Conservation (phyloP, 179 eudicot genomes). For the Camellia oleifera region DNA sequence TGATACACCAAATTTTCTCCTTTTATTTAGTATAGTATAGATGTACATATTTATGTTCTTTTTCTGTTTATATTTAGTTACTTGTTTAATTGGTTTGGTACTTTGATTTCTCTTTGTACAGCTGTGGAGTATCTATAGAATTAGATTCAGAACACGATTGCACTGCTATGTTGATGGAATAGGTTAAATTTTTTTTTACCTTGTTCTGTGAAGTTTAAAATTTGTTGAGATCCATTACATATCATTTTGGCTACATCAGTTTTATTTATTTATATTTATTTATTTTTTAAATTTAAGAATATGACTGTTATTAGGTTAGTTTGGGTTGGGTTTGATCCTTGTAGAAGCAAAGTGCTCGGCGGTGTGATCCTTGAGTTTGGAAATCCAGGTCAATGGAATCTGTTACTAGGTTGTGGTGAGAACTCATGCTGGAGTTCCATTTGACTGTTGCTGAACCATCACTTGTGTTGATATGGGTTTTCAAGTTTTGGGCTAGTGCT, state of each 20-base stretch:
- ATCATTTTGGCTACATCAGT: too few relatives aligned
- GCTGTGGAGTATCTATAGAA: neutral
- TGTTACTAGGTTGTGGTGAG: neutral
- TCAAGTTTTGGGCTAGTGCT: neutral
- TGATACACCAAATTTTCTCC: neutral
- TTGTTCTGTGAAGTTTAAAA: neutral
- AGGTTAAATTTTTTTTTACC: neutral
- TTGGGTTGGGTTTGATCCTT: too few relatives aligned
- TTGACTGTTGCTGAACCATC: neutral
- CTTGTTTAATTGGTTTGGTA: neutral
- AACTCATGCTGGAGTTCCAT: neutral
- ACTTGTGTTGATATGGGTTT: neutral
- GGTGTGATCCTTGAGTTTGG: too few relatives aligned
- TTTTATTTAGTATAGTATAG: too few relatives aligned
- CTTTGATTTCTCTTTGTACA: neutral
- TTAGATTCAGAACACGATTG: neutral
- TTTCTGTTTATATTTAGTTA: neutral
- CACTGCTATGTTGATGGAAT: neutral
- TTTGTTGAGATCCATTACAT: too few relatives aligned
- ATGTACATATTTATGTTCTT: neutral
- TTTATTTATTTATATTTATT: too few relatives aligned
- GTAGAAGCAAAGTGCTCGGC: too few relatives aligned
- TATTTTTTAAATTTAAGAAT: too few relatives aligned
- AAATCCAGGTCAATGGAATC: too few relatives aligned
- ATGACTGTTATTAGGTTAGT: too few relatives aligned